Base-by-base conservation (phyloP, 2,329 filamentous ascomycete genomes). In the Zymoseptoria tritici region DNA sequence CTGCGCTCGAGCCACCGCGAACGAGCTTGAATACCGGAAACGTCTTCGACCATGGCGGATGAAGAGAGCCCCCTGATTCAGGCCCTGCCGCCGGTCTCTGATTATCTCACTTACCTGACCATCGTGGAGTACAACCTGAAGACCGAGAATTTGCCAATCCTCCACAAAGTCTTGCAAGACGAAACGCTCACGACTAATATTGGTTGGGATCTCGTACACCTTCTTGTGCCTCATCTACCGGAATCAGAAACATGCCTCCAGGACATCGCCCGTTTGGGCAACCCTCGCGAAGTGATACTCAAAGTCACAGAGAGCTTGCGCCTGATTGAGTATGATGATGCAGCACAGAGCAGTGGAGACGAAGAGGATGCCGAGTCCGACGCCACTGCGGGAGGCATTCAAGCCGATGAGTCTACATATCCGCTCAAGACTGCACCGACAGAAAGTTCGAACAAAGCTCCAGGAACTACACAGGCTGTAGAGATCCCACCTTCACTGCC, bases 201-300 rank as follows among this genome's bases (percentile, higher is more conserved):
- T 67, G 90, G 90, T 55, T 94, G 90, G 90, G 90, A 94, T 72
- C 77, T 93, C 56, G 86, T 94, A 21, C 86, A 89, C 70, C 83
- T 90, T 69, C 81, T 94, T 4, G 79, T 91, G 22, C 80, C 84
- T 42, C 76, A 91, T 4, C 80, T 88, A 1, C 83, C 83, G 2
- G 77, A 79, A 2, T 87, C 86, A n/a, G 85, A 88, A 66, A 74
- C 80, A 53, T 91, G 89, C 70, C 79, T 93, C 16, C 83, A 87
- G 70, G 88, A 86, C 29, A 85, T 93, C 56, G 89, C 89, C 31
- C 83, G 86, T 22, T 79, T 91, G 49, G 90, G 89, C 55, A 94
- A 93, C 70, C 90, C 90, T 1, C 80, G 89, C 55, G 90, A 94
- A 73, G 88, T 91, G 52, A 87, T 93, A 60, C 79, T 94, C 67